A percentile compares a stretch with the other conserved stretches of the same genome.
phyloP scores from a whole-genome alignment of 2,329 filamentous ascomycete genomes.

The Fusarium staphyleae region DNA sequence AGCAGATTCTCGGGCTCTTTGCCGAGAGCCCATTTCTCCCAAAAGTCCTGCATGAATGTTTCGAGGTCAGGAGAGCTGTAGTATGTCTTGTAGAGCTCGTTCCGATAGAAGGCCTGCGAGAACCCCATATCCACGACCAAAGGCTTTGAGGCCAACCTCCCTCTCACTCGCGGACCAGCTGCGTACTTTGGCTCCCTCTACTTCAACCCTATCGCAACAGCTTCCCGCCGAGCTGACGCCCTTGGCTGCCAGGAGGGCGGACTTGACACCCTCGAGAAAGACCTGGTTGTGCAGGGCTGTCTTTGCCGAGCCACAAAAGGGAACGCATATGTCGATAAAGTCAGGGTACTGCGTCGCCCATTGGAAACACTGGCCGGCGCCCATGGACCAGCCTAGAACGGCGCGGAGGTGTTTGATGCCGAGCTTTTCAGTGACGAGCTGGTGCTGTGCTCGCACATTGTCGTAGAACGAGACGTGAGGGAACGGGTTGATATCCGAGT shows the following conservation, averaged over 20 bases:
- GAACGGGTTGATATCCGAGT: constrained; percentile 51
- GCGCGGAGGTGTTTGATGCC: constrained; percentile 53
- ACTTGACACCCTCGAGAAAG: constrained; percentile 62
- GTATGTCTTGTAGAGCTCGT: constrained; percentile 69
- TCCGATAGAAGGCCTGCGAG: constrained; percentile 78
- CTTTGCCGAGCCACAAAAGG: constrained; percentile 58
- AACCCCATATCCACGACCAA: constrained; percentile 81
- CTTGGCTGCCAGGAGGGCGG: constrained; percentile 53
- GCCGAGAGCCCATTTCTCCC: constrained; percentile 75
- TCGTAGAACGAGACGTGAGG: constrained; percentile 57
- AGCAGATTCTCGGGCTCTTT: constrained; percentile 81
- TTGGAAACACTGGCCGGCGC: constrained; percentile 61
- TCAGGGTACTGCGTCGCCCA: constrained; percentile 58
- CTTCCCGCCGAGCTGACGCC: constrained; percentile 59
- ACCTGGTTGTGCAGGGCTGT: constrained; percentile 61
- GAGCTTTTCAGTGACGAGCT: constrained; percentile 51
- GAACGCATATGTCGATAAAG: constrained; percentile 55
- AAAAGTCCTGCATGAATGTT: constrained; percentile 77
- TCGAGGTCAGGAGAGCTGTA: constrained; percentile 74
- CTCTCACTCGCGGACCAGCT: constrained; percentile 53
- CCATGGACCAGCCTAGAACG: constrained; percentile 65
- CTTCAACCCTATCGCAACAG: constrained; percentile 39
- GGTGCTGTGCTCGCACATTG: constrained; percentile 59
- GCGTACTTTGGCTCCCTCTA: constrained; percentile 23
- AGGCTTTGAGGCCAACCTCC: constrained; percentile 65